Evolutionary conservation across 129 eudicot species (phyloP).

Genomic region (Silybum marianum): DNA sequence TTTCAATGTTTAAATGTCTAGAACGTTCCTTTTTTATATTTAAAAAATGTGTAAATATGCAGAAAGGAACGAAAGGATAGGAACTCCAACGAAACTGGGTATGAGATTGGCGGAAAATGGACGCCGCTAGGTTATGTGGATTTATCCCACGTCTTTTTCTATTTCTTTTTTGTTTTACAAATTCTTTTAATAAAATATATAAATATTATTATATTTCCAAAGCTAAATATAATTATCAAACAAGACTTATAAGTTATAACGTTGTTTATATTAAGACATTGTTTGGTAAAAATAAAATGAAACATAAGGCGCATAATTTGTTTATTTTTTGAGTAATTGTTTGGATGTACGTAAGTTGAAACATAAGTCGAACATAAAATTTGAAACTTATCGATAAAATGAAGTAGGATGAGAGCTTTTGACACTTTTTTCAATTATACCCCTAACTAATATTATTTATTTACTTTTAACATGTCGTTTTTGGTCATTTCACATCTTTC

Average conservation of each 20-base stretch:
- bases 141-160: neutral
- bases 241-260: neutral
- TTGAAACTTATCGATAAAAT: too few relatives aligned
- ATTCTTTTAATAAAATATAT: neutral
- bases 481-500: too few relatives aligned
- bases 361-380: too few relatives aligned
- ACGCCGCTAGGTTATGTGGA: neutral
- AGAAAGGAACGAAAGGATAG: neutral
- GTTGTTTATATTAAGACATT: too few relatives aligned
- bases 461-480: too few relatives aligned
- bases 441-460: too few relatives aligned
- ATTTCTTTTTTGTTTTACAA: neutral
- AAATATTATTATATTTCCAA: neutral
- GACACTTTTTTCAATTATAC: too few relatives aligned
- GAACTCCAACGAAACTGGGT: neutral
- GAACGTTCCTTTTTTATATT: neutral
- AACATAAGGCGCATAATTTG: too few relatives aligned
- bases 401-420: too few relatives aligned
- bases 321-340: too few relatives aligned
- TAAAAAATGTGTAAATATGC: neutral
- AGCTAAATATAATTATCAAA: neutral
- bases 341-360: too few relatives aligned
- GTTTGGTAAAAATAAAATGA: too few relatives aligned
- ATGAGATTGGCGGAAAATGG: slow-evolving; percentile 3
- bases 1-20: neutral